phyloP scores from a whole-genome alignment of 306 rosid genomes.

The Cucumis sativus region DNA sequence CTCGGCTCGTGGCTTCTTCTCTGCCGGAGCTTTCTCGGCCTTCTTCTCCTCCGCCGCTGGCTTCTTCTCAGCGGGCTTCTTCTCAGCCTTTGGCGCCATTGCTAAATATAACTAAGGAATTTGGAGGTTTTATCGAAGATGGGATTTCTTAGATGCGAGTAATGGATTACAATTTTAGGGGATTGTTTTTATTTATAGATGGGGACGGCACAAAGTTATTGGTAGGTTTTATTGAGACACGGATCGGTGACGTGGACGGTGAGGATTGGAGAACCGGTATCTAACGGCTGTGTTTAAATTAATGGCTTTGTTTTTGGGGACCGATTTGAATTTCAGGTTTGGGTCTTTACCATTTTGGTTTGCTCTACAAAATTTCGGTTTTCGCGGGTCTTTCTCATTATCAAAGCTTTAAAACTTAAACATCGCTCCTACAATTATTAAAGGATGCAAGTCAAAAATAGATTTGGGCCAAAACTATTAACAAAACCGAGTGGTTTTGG shows the following conservation, averaged over 20 bases:
- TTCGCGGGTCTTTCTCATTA: not conserved
- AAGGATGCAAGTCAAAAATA: too few relatives aligned
- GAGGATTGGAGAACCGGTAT: not conserved
- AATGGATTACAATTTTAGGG: not conserved
- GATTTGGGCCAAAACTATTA: too few relatives aligned
- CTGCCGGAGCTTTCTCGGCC: slow-evolving; percentile 43
- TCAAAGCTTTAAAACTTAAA: not conserved
- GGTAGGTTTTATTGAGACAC: not conserved
- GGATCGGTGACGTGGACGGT: not conserved
- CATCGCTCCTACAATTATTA: too few relatives aligned
- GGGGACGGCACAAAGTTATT: not conserved
- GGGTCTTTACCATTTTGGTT: not conserved
- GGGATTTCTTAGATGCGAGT: not conserved
- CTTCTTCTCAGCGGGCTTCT: slow-evolving; percentile 44
- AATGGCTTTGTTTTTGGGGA: not conserved
- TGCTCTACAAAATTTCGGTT: not conserved
- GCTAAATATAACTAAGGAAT: not conserved
- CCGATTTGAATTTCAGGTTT: not conserved
- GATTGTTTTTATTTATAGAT: not conserved
- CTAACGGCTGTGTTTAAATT: not conserved
- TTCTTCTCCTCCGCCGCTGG: slow-evolving; percentile 29
- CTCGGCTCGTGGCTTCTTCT: slow-evolving; percentile 50
- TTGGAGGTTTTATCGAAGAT: not conserved
- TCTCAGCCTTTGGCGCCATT: slow-evolving; percentile 33
- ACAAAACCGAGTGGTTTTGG: too few relatives aligned